phyloP scores from a whole-genome alignment of 106 monocot species.

The Dendrobium officinale region DNA sequence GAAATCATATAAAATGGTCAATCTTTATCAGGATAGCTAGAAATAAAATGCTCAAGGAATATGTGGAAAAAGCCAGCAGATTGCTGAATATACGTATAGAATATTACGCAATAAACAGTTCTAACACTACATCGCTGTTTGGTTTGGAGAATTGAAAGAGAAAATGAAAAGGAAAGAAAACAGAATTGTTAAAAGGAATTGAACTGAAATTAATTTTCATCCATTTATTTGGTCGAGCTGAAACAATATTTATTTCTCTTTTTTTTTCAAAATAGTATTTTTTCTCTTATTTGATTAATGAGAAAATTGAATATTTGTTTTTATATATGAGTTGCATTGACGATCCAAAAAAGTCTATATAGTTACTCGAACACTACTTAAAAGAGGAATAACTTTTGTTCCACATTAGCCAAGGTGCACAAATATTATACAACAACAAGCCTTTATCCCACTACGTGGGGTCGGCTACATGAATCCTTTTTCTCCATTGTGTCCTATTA shows the following conservation, averaged over 20 bases:
- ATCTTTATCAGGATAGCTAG: not conserved
- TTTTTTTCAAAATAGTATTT: not conserved
- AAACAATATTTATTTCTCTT: not conserved
- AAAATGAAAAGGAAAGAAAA: too few relatives aligned
- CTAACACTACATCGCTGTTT: not conserved
- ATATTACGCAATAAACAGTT: not conserved
- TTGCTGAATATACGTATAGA: not conserved
- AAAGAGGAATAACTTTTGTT: too few relatives aligned
- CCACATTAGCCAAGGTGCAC: too few relatives aligned
- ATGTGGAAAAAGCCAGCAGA: not conserved
- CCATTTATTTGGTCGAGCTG: not conserved
- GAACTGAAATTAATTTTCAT: too few relatives aligned
- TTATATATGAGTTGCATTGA: not conserved
- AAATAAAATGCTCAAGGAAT: not conserved
- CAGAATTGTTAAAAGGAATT: too few relatives aligned
- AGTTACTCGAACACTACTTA: too few relatives aligned
- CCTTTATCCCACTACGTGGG: too few relatives aligned
- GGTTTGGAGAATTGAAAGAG: not conserved
- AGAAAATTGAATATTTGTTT: not conserved
- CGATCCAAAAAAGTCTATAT: not conserved
- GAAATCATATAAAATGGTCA: not conserved
- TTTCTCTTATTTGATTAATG: not conserved
- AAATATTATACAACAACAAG: too few relatives aligned
- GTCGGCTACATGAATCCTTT: too few relatives aligned
- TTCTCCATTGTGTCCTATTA: too few relatives aligned